phyloP scores from a whole-genome alignment of 768 basidiomycete species.

The Tricholoma saponaceum region DNA sequence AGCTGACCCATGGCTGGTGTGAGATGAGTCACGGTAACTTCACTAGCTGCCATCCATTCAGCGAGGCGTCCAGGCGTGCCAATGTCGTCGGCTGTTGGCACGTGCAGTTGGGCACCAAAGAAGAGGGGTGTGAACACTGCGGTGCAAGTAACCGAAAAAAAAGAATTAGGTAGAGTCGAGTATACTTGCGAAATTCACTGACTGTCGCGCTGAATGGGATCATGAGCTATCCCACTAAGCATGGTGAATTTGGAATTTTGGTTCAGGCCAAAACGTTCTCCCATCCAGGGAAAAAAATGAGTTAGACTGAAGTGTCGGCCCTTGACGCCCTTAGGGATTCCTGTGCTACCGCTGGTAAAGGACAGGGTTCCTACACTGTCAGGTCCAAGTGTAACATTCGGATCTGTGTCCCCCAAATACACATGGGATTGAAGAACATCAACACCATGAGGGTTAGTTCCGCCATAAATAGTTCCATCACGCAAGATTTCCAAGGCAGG shows the following conservation, averaged over 20 bases:
- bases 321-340: constrained; percentile 96
- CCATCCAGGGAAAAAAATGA: constrained; percentile 99
- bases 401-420: constrained; percentile 64
- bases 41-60: constrained; percentile 94
- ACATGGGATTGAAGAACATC: constrained; percentile 62
- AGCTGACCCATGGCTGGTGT: constrained; percentile 99
- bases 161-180: background rate
- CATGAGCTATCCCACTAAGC: constrained; percentile 98
- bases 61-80: constrained; percentile 94
- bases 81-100: constrained; percentile 96
- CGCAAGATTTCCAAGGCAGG: constrained; percentile 79
- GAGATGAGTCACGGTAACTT: constrained; percentile 93
- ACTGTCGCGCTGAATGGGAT: constrained; percentile 99
- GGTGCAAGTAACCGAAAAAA: background rate
- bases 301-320: constrained; percentile 95
- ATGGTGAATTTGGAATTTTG: constrained; percentile 88
- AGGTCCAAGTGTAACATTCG: constrained; percentile 84
- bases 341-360: constrained; percentile 96
- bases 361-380: constrained; percentile 93
- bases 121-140: constrained; percentile 99
- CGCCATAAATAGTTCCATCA: constrained; percentile 65
- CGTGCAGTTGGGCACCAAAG: constrained; percentile 92
- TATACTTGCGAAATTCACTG: constrained; percentile 30
- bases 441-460: constrained; percentile 32
- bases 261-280: constrained; percentile 72